Percentiles rank a stretch among this genome's conserved stretches.
Evolutionary conservation across 441 rosid genomes (phyloP).

Genomic region (Arabidopsis lyrata): DNA sequence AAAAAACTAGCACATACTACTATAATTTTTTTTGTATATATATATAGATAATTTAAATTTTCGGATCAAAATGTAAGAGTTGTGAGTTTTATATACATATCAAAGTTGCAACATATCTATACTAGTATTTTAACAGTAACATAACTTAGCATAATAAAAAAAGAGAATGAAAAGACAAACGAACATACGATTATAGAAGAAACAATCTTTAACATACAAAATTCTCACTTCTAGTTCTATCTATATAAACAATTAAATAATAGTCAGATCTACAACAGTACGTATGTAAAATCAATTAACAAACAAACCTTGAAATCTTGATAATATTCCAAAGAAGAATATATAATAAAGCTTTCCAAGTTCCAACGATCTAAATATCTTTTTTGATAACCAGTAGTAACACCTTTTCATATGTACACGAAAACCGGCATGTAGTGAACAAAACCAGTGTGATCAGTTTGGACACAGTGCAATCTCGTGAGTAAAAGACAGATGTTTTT

Average conservation of each 20-base stretch:
- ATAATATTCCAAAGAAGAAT: neutral
- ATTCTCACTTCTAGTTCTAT: neutral
- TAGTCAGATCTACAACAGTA: neutral
- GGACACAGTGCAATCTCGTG: constrained; percentile 32
- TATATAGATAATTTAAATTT: too few species aligned
- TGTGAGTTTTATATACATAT: too few species aligned
- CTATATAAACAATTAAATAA: neutral
- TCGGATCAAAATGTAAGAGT: too few species aligned
- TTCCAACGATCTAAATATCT: neutral
- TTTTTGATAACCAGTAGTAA: neutral
- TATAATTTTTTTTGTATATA: too few species aligned
- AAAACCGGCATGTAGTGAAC: neutral
- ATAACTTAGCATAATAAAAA: neutral
- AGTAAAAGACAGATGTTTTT: neutral
- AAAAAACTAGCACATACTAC: too few species aligned
- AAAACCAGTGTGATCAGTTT: neutral
- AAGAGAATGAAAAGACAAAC: neutral
- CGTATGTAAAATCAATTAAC: neutral
- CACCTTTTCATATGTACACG: neutral
- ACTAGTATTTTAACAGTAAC: neutral
- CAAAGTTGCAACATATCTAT: too few species aligned
- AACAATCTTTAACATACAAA: neutral
- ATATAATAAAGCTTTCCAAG: neutral
- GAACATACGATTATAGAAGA: neutral
- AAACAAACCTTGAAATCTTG: neutral